Base-by-base conservation (phyloP, 805 yeast species). In the Ogataea angusta region DNA sequence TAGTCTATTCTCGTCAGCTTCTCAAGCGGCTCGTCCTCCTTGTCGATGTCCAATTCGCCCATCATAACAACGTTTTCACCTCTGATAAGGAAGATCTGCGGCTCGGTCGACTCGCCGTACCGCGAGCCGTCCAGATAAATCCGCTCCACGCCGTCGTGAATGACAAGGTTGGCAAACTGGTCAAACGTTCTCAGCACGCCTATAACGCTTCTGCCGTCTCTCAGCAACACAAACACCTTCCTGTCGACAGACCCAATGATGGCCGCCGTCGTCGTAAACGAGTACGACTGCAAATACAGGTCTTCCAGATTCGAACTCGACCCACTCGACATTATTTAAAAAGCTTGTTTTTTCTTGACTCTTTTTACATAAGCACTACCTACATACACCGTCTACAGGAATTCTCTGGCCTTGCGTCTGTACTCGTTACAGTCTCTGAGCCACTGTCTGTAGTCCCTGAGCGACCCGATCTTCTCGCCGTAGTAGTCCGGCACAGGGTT, bases 401-500 rank as follows among this genome's bases (percentile, higher is more conserved):
- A 86, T 54, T 84, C 90, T 58, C 75, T 75, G 16, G 88, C 75
- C 65, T 86, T 88, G 68, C 90, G 79, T 60, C 82, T 79, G 70
- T 84, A 93, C 26, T 95, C 89, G 56, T 87, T 83, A 58, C 96
- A 86, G 63, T 93, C 98, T 57, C 98, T 79, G 56, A 93, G 72
- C 99, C 99, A 93, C 63, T 86, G 93, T 67, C 89, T 85, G 67
- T 93, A 93, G 50, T 80, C 90, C 52, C 78, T 77, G 57, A 91
- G 66, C 38, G 95, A 83, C 38, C 88, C 87, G 47, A 93, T 90
- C 64, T 86, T 86, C 67, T 93, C 99, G 29, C 99, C 99, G 60
- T 93, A 93, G 67, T 89, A 93, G 64, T 93, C 99, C n/a, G 97
- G 96, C 34, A 93, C 95, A 10, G 98, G 98, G 65, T 91, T 93